Evolutionary conservation across 768 basidiomycete genomes (phyloP).

Genomic region (Cyclocybe aegerita): DNA sequence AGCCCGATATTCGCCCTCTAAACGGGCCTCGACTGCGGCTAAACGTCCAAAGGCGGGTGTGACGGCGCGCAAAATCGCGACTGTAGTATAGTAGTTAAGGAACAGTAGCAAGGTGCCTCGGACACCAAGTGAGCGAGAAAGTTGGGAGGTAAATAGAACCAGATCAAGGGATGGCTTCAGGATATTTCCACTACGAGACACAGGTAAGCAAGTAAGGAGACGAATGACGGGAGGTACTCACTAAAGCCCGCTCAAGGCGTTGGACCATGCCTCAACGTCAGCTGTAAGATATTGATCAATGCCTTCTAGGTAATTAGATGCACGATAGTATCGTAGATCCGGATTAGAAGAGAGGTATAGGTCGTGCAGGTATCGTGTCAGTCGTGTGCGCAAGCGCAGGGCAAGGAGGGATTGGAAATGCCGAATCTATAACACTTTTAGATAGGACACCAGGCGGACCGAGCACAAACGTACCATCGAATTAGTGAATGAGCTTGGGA

Average conservation of each 20-base stretch:
- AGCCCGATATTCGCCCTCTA: constrained; percentile 89
- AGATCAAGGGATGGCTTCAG: constrained; percentile 92
- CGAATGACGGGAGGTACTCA: constrained; percentile 38
- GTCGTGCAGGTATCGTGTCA: constrained; percentile 90
- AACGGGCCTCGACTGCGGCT: constrained; percentile 81
- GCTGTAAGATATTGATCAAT: constrained; percentile 93
- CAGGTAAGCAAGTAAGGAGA: not conserved
- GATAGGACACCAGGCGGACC: not conserved
- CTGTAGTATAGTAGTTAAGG: constrained; percentile 84
- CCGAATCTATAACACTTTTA: constrained; percentile 57
- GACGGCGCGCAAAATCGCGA: constrained; percentile 75
- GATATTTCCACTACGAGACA: constrained; percentile 71
- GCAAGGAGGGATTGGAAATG: constrained; percentile 87
- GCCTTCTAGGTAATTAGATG: constrained; percentile 56
- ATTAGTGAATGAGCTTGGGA: constrained; percentile 95
- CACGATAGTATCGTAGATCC: constrained; percentile 68
- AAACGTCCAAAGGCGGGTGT: constrained; percentile 92
- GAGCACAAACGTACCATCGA: constrained; percentile 63
- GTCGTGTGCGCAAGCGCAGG: constrained; percentile 76
- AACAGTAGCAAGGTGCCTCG: constrained; percentile 83
- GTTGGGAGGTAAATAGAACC: constrained; percentile 88
- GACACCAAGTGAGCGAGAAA: constrained; percentile 81
- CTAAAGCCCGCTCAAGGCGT: constrained; percentile 85
- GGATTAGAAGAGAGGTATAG: constrained; percentile 82
- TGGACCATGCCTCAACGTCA: constrained; percentile 88